A percentile compares a stretch with the other conserved stretches of the same genome.
Evolutionary conservation across 1,284 basidiomycete genomes (phyloP).

Genomic region (Moniliophthora roreri): DNA sequence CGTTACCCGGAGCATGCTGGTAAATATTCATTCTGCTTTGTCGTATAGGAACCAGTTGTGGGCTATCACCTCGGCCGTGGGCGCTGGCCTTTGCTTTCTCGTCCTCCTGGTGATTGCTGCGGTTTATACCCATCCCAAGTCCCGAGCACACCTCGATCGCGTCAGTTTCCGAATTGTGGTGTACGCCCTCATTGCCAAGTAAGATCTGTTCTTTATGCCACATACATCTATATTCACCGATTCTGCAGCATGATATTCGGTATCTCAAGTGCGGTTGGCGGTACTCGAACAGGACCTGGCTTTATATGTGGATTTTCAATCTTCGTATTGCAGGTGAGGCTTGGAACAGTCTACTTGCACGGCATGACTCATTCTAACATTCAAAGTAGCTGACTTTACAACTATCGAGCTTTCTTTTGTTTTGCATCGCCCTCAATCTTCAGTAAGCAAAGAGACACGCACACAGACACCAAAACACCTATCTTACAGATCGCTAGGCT

Average conservation of each 20-base stretch:
- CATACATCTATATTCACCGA: constrained; percentile 2
- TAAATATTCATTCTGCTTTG: neutral
- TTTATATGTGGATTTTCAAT: constrained; percentile 17
- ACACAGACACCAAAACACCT: too few species aligned
- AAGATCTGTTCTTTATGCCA: constrained; percentile 6
- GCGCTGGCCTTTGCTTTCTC: constrained; percentile 19
- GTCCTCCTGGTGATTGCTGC: constrained; percentile 15
- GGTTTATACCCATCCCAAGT: constrained; percentile 15
- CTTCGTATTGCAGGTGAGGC: constrained; percentile 16
- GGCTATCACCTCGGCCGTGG: constrained; percentile 17
- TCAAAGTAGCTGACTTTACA: constrained; percentile 15
- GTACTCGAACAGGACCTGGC: constrained; percentile 13
- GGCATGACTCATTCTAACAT: neutral
- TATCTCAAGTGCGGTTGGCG: constrained; percentile 17
- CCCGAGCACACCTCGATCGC: constrained; percentile 19
- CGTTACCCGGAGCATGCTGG: neutral
- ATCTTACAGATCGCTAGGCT: constrained; percentile 1
- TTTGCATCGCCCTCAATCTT: constrained; percentile 14
- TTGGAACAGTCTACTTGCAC: neutral
- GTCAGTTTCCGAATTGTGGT: constrained; percentile 20
- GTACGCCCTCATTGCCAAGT: constrained; percentile 19
- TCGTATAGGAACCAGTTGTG: constrained; percentile 17
- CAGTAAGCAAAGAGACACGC: constrained; percentile 6
- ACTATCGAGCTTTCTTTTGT: constrained; percentile 20
- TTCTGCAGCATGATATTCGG: constrained; percentile 19